Percentiles rank a stretch among this genome's conserved stretches.
Evolutionary conservation across 2,329 filamentous ascomycete species (phyloP).

Genomic region (Calonectria montana): DNA sequence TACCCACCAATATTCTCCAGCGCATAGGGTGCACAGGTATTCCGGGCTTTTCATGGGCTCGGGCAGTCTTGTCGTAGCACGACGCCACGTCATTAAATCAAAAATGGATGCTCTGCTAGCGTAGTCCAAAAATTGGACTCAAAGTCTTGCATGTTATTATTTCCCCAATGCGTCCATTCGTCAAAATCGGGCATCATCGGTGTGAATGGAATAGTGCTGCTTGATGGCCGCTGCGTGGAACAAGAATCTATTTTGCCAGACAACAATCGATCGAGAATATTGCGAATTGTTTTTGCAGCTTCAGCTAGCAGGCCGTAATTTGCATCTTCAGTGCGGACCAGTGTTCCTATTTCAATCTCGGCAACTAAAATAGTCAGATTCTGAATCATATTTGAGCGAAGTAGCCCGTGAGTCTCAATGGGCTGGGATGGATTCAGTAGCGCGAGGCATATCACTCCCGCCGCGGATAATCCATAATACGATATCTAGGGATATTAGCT

Average conservation of each 20-base stretch:
- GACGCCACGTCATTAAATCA: not conserved
- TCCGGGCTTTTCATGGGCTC: not conserved
- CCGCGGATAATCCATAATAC: constrained; percentile 33
- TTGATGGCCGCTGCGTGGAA: too few relatives aligned
- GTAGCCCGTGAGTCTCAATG: not conserved
- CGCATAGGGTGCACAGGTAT: not conserved
- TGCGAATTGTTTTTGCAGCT: constrained; percentile 31
- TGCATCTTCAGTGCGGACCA: constrained; percentile 30
- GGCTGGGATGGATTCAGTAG: constrained; percentile 9
- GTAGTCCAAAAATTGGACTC: not conserved
- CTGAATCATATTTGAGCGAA: constrained; percentile 24
- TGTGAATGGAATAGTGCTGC: not conserved
- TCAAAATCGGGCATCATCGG: not conserved
- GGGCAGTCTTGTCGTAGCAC: not conserved
- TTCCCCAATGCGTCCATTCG: not conserved
- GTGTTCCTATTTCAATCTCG: constrained; percentile 31
- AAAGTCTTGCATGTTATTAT: constrained; percentile 2
- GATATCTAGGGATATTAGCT: constrained; percentile 23
- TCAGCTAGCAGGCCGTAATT: constrained; percentile 34
- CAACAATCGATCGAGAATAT: constrained; percentile 51
- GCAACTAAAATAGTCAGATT: constrained; percentile 30
- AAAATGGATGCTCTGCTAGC: not conserved
- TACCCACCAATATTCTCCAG: not conserved
- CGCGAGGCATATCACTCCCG: constrained; percentile 29
- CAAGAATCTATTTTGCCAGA: not conserved